A percentile compares a stretch with the other conserved stretches of the same genome.
Evolutionary conservation across 1,284 basidiomycete species (phyloP).

Genomic region (Ceratobasidium theobromae): DNA sequence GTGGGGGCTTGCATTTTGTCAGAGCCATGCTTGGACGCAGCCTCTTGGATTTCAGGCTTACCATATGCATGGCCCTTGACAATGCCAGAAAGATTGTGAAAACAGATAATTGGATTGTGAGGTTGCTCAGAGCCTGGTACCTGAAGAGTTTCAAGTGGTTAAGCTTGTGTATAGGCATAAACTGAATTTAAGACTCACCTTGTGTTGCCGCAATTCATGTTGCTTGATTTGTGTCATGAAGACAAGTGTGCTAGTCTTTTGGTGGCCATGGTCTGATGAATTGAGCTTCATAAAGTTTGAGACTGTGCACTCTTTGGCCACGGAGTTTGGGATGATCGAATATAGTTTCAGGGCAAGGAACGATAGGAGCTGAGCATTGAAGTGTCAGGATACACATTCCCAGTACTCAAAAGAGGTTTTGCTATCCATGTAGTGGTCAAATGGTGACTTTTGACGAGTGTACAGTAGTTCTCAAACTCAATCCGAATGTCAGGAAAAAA

Average conservation of each 20-base stretch:
- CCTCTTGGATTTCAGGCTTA: no score
- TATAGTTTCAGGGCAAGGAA: slow-evolving; percentile 43
- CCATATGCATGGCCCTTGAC: no score
- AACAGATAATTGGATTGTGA: no score
- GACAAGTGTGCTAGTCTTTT: slow-evolving; percentile 40
- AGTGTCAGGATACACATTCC: background rate
- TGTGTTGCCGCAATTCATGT: background rate
- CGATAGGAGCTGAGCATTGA: slow-evolving; percentile 32
- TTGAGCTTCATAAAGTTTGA: slow-evolving; percentile 47
- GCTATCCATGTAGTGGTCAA: background rate
- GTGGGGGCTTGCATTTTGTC: no score
- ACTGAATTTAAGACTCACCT: background rate
- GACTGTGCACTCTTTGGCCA: slow-evolving; percentile 47
- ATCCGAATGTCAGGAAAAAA: slow-evolving; percentile 4
- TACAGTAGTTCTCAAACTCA: slow-evolving; percentile 23
- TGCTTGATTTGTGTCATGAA: slow-evolving; percentile 39
- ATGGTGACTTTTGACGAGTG: background rate
- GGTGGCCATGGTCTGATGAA: slow-evolving; percentile 39
- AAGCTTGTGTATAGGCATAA: background rate
- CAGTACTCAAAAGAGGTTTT: slow-evolving; percentile 6
- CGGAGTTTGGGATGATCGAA: slow-evolving; percentile 45
- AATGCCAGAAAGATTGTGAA: no score
- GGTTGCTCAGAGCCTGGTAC: background rate
- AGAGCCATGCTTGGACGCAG: no score
- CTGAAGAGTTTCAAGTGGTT: background rate